Evolutionary conservation across 805 yeast genomes (phyloP).

Genomic region (Pichia phayaonensis): DNA sequence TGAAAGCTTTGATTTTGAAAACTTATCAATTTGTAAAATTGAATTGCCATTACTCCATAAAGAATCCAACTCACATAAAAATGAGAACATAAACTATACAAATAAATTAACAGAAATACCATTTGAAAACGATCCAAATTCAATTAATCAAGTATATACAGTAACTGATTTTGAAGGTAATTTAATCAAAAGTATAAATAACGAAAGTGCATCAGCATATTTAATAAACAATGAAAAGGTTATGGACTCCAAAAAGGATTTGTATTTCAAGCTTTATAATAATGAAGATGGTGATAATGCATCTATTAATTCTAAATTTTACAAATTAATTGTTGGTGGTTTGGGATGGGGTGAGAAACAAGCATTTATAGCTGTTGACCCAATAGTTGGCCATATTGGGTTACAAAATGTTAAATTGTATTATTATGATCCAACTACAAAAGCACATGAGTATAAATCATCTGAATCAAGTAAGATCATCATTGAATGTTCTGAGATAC

Average conservation of each 20-base stretch:
- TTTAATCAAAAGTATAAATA: conserved; percentile 49
- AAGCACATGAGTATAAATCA: neutral
- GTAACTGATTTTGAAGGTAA: conserved; percentile 50
- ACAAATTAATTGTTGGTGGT: conserved; percentile 63
- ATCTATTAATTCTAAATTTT: conserved; percentile 23
- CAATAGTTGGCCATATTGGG: conserved; percentile 36
- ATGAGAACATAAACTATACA: neutral
- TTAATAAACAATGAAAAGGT: conserved; percentile 39
- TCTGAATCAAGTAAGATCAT: conserved; percentile 7
- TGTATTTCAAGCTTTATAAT: conserved; percentile 17
- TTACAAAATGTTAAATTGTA: conserved; percentile 15
- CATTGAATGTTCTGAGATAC: conserved; percentile 21
- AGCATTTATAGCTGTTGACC: conserved; percentile 56
- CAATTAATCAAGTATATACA: conserved; percentile 21
- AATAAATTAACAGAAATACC: conserved; percentile 13
- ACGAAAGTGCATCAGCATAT: conserved; percentile 47
- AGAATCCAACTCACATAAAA: conserved; percentile 1
- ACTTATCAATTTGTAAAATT: neutral
- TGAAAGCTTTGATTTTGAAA: conserved; percentile 1
- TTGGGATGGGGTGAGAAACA: conserved; percentile 72
- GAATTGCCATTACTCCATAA: neutral
- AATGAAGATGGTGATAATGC: neutral
- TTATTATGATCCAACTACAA: conserved; percentile 7
- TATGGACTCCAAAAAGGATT: conserved; percentile 19
- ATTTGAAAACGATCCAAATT: conserved; percentile 6